Evolutionary conservation across 148 eudicot species (phyloP), one percentile per base, ranked within the genome.

Genomic region (Vaccinium macrocarpon): DNA sequence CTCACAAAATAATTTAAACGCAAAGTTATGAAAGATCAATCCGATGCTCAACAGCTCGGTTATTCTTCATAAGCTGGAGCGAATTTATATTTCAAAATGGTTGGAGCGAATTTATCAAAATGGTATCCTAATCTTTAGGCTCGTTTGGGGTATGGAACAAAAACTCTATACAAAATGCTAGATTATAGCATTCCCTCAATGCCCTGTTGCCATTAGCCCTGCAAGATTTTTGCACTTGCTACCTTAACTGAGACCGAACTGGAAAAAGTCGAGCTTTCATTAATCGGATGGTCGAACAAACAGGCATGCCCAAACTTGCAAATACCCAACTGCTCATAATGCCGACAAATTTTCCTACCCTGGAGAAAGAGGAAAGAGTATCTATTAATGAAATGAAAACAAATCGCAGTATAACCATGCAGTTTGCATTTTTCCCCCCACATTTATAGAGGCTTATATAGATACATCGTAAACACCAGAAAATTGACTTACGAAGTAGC

Each of bases 281-380:
- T 82, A 32, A 64, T 87, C 2, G 93, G 91, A 82, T 92, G 95
- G 85, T 92, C 85, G 87, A 89, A 91, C 55, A 87, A 72, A 85
- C 96, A 93, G 49, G 84, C 90, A 18, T 19, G 83, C 18, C 93
- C 92, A 79, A 85, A 91, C 84, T 91, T 92, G 92, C 94, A 92
- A 48, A 84, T 84, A 25, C 96, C 96, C 29, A 83, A 88, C 56
- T 87, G 88, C 80, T 90, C 90, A 75, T 91, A 93, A 80, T 90
- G 77, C 83, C 88, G 83, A 84, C 94, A 93, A 51, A 89, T 82
- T 86, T 81, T 90, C 76, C 86, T 87, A 77, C 92, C 96, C 96
- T 93, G 93, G 52, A 79, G 15, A 74, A 51, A 48, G 25, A 74
- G 27, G 76, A 25, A 57, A 79, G 35, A 29, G 49, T 52, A 53